Conservation (phyloP, 2,329 filamentous ascomycete genomes). For the Fusarium sp. region DNA sequence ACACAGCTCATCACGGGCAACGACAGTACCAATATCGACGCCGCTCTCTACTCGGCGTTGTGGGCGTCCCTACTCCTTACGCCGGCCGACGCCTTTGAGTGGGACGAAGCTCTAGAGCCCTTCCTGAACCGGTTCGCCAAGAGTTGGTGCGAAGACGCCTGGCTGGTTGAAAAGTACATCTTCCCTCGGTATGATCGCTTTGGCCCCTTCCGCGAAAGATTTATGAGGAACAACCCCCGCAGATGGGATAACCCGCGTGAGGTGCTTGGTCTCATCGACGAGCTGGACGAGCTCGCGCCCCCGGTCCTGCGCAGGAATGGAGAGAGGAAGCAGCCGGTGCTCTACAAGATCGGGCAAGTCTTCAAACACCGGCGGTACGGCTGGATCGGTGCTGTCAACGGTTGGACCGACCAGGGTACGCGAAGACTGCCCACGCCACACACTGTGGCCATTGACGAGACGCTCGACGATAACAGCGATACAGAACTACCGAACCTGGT, state of each 20-base stretch:
- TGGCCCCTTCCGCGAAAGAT: constrained; percentile 43
- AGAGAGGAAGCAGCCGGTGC: constrained; percentile 37
- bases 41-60: constrained; percentile 73
- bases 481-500: constrained; percentile 42
- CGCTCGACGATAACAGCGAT: constrained; percentile 41
- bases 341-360: constrained; percentile 78
- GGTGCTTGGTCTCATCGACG: constrained; percentile 50
- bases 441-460: constrained; percentile 41
- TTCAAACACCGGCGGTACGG: constrained; percentile 83
- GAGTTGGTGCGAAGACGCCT: constrained; percentile 68
- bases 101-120: constrained; percentile 68
- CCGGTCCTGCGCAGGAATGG: constrained; percentile 46
- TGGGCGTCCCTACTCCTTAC: constrained; percentile 72
- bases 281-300: constrained; percentile 55
- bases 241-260: constrained; percentile 46
- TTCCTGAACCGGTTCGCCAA: constrained; percentile 60
- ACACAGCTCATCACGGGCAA: constrained; percentile 50
- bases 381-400: constrained; percentile 82
- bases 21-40: constrained; percentile 56
- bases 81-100: constrained; percentile 56
- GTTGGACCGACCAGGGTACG: constrained; percentile 72
- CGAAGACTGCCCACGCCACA: constrained; percentile 42
- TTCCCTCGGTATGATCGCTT: constrained; percentile 66
- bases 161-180: constrained; percentile 71
- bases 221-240: constrained; percentile 41